Conservation (phyloP, 2,329 filamentous ascomycete genomes). For the Trichocomaceae sp. region DNA sequence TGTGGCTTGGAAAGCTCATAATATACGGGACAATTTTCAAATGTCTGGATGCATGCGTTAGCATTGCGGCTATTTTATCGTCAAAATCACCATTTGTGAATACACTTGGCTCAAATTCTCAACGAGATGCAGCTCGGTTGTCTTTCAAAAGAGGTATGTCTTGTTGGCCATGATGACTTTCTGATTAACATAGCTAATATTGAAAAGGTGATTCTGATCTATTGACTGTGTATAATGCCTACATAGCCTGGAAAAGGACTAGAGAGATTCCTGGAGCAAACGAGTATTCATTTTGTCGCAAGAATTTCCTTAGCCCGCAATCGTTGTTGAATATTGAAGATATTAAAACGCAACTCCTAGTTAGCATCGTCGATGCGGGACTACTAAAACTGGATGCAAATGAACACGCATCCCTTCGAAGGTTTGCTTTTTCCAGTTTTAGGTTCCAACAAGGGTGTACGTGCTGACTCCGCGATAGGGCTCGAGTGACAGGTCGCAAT, state of each 20-base stretch:
- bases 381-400: slow-evolving; percentile 68
- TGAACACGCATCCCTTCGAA: slow-evolving; percentile 63
- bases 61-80: slow-evolving; percentile 84
- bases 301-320: slow-evolving; percentile 87
- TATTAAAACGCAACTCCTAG: slow-evolving; percentile 82
- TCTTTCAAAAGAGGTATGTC: slow-evolving; percentile 63
- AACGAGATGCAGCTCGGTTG: slow-evolving; percentile 71
- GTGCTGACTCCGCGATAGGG: slow-evolving; percentile 24
- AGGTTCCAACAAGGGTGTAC: neutral
- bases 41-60: slow-evolving; percentile 85
- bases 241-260: slow-evolving; percentile 77
- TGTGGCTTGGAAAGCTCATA: slow-evolving; percentile 90
- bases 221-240: slow-evolving; percentile 89
- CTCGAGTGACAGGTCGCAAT: slow-evolving; percentile 58
- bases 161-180: neutral
- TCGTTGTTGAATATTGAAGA: slow-evolving; percentile 90
- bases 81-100: slow-evolving; percentile 91
- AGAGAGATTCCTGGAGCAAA: slow-evolving; percentile 64
- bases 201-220: slow-evolving; percentile 73
- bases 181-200: slow-evolving; percentile 5
- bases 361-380: slow-evolving; percentile 77
- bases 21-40: slow-evolving; percentile 79
- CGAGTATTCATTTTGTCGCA: slow-evolving; percentile 86
- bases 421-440: slow-evolving; percentile 34
- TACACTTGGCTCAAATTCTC: slow-evolving; percentile 73